A percentile compares a stretch with the other conserved stretches of the same genome.
Conservation (phyloP, 768 basidiomycete species). For the Hebeloma cylindrosporum region DNA sequence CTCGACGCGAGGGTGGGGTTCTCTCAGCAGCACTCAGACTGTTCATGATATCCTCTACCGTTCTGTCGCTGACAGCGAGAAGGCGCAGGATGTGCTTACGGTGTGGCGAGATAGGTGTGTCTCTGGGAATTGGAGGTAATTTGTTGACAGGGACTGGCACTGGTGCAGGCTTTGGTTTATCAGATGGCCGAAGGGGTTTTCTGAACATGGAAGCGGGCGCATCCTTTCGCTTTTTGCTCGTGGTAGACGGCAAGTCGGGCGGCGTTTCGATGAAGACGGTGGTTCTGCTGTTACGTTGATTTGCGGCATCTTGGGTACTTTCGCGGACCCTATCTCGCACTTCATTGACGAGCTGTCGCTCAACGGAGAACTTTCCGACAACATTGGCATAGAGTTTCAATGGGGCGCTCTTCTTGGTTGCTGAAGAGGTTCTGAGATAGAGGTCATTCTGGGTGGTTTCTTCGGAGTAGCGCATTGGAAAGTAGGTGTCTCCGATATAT, state of each 20-base stretch:
- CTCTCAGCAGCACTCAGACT: slow-evolving; percentile 46
- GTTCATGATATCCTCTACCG: slow-evolving; percentile 47
- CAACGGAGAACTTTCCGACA: slow-evolving; percentile 68
- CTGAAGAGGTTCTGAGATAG: slow-evolving; percentile 63
- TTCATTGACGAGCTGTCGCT: slow-evolving; percentile 54
- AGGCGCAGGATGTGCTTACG: slow-evolving; percentile 52
- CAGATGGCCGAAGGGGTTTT: slow-evolving; percentile 35
- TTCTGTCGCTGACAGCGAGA: slow-evolving; percentile 48
- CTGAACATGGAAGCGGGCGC: slow-evolving; percentile 36
- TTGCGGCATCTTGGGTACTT: slow-evolving; percentile 44
- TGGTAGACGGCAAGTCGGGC: slow-evolving; percentile 35
- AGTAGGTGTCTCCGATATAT: slow-evolving; percentile 63
- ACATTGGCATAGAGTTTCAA: slow-evolving; percentile 76
- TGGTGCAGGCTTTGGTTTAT: slow-evolving; percentile 18
- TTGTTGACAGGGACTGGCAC: neutral
- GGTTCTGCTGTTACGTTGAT: slow-evolving; percentile 42
- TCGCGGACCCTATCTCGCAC: slow-evolving; percentile 47
- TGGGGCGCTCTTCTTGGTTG: slow-evolving; percentile 58
- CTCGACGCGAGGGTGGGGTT: slow-evolving; percentile 34
- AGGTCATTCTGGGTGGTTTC: slow-evolving; percentile 69
- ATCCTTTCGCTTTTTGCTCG: slow-evolving; percentile 42
- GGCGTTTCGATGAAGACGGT: slow-evolving; percentile 51
- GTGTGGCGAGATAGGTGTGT: slow-evolving; percentile 16
- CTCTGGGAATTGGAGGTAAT: slow-evolving; percentile 8
- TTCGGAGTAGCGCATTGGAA: slow-evolving; percentile 51